Evolutionary conservation across 345 rosid genomes (phyloP), one percentile per base, ranked within the genome.

Genomic region (Lepidium aucheri): DNA sequence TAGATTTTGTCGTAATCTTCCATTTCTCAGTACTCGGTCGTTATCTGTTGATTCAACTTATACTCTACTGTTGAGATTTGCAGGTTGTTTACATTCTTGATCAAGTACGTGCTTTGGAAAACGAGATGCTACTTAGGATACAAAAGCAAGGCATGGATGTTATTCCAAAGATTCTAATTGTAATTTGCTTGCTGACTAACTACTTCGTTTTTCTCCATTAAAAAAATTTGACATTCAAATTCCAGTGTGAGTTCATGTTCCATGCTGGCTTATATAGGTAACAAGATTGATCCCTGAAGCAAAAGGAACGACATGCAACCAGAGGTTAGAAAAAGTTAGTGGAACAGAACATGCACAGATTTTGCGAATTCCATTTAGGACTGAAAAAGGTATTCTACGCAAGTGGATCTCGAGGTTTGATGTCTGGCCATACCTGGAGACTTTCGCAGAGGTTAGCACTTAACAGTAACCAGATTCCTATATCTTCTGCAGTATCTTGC

Each of bases 51-150:
- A 41, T 53, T 71, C 24, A 14, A 38, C 62, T 60, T 17, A 47
- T 16, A 57, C 6, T 28, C 15, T 26, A 16, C 8, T 15, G 7
- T 46, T 57, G 57, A 3, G 53, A 61, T 16, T 51, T 35, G 6
- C 65, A 85, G 82, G 65, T 85, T 63, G 84, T 85, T 28, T 85
- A 82, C 55, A 82, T 85, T 59, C 83, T 85, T 44, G 87, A 85
- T 67, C 90, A 85, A 82, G 90, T 85, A 16, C 87, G 85, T 40
- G 87, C 87, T 22, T 54, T 85, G 57, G 87, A 85, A 75, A 80
- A 45, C 36, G 87, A 79, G 73, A 85, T 85, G 90, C 77, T 85
- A 52, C 82, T 70, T 13, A 73, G 86, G 68, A 85, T 77, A 52
- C 75, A 77, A 30, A 79, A 71, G 63, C 84, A 80, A 63, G 84